Conservation (phyloP, 2,329 filamentous ascomycete species). For the Pyrenochaeta sp. region DNA sequence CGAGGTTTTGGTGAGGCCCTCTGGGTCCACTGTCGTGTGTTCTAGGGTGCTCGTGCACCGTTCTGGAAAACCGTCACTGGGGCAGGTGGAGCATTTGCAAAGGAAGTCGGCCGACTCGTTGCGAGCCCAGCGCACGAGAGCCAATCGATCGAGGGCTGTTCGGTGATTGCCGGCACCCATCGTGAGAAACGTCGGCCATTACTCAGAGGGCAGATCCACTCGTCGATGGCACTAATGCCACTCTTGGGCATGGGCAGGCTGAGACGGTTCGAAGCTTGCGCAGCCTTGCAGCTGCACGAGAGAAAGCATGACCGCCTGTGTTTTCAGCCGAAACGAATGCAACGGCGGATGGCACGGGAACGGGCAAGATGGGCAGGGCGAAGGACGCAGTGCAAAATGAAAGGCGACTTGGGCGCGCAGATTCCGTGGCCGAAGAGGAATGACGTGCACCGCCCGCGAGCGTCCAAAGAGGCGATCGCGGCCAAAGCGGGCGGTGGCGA, state of each 20-base stretch:
- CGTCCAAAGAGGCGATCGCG: conserved; percentile 1
- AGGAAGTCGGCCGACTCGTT: conserved; percentile 13
- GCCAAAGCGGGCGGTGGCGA: conserved; percentile 8
- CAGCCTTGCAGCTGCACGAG: conserved; percentile 19
- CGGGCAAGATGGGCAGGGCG: conserved; percentile 4
- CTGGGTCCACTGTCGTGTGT: too few species aligned
- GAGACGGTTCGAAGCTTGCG: conserved; percentile 9
- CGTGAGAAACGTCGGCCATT: conserved; percentile 3
- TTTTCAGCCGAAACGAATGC: conserved; percentile 24
- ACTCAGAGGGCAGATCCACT: conserved; percentile 11
- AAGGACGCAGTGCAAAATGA: conserved; percentile 4
- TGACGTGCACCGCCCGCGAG: conserved; percentile 12
- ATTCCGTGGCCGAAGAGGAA: conserved; percentile 11
- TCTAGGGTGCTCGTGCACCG: conserved; percentile 23
- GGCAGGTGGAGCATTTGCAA: conserved; percentile 9
- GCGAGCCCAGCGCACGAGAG: conserved; percentile 4
- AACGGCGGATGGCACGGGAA: too few species aligned
- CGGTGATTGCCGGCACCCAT: background rate
- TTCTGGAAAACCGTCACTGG: conserved; percentile 27
- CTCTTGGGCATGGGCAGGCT: background rate
- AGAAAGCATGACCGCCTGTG: conserved; percentile 25
- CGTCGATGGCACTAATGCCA: conserved; percentile 1
- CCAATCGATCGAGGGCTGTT: too few species aligned
- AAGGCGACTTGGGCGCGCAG: conserved; percentile 6
- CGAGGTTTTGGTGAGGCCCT: too few species aligned